Percentiles rank a stretch among this genome's conserved stretches.
phyloP scores from a whole-genome alignment of 2,329 filamentous ascomycete species.

The Pezizomycotina sp. region DNA sequence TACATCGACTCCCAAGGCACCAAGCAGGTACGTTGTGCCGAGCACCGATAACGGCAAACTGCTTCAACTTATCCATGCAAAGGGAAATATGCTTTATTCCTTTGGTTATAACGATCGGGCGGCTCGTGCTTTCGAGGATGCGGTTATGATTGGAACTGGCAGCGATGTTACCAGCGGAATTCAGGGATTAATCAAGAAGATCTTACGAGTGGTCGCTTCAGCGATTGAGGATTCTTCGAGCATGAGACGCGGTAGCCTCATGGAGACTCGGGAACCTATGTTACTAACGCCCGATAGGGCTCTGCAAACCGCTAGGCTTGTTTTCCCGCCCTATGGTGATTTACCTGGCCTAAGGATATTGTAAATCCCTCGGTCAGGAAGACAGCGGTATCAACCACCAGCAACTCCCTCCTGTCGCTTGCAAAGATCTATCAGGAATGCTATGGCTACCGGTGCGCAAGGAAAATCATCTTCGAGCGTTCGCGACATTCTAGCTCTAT shows the following conservation, averaged over 20 bases:
- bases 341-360: slow-evolving; percentile 64
- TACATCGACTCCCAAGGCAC: slow-evolving; percentile 9
- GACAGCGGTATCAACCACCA: slow-evolving; percentile 78
- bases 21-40: slow-evolving; percentile 49
- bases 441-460: slow-evolving; percentile 58
- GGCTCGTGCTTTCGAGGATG: slow-evolving; percentile 83
- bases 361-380: slow-evolving; percentile 54
- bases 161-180: slow-evolving; percentile 48
- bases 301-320: slow-evolving; percentile 61
- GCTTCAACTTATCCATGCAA: slow-evolving; percentile 84
- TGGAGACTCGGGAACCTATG: slow-evolving; percentile 42
- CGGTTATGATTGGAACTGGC: slow-evolving; percentile 73
- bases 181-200: slow-evolving; percentile 58
- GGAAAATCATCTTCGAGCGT: slow-evolving; percentile 56
- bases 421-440: slow-evolving; percentile 97
- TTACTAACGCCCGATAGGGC: slow-evolving; percentile 71
- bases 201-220: slow-evolving; percentile 52
- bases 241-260: slow-evolving; percentile 25
- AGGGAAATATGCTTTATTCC: slow-evolving; percentile 95
- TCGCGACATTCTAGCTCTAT: slow-evolving; percentile 80
- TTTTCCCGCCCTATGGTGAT: slow-evolving; percentile 60
- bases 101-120: slow-evolving; percentile 66
- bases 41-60: slow-evolving; percentile 83
- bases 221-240: slow-evolving; percentile 29
- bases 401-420: slow-evolving; percentile 82